Conservation (phyloP, 2,329 filamentous ascomycete genomes). For the Trichoderma aggressivum region DNA sequence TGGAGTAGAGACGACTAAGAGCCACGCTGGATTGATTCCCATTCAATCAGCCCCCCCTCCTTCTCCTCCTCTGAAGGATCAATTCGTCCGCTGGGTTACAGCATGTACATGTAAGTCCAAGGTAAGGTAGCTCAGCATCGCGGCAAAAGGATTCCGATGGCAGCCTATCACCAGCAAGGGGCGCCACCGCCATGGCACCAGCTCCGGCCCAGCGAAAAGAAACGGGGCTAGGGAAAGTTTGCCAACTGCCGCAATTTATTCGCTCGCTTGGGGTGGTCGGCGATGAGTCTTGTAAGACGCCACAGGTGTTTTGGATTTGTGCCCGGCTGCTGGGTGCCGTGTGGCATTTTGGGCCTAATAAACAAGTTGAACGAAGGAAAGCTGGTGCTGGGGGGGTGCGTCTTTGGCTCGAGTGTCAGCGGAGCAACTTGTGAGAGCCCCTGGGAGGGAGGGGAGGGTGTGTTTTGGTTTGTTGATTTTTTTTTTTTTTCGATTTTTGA, state of each 20-base stretch:
- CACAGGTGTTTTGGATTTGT: constrained; percentile 2
- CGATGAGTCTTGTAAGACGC: constrained; percentile 5
- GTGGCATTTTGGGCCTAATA: background rate
- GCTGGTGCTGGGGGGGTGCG: background rate
- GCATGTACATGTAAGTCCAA: too few relatives aligned
- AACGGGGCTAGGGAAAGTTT: background rate
- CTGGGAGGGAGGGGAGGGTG: background rate
- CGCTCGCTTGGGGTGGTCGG: background rate
- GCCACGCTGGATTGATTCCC: background rate
- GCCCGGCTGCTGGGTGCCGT: constrained; percentile 8
- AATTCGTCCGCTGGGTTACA: background rate
- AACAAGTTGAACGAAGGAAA: too few relatives aligned
- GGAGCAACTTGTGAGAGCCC: background rate
- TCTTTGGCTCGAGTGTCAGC: background rate
- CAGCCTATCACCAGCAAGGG: background rate
- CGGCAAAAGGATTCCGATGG: constrained; percentile 6
- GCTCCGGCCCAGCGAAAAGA: background rate
- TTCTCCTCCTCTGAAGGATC: background rate
- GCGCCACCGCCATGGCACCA: background rate
- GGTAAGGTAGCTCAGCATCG: background rate
- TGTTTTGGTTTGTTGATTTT: background rate
- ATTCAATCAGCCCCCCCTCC: background rate
- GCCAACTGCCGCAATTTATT: background rate
- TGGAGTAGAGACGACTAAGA: too few relatives aligned
- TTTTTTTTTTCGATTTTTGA: background rate